Evolutionary conservation across 1,284 basidiomycete genomes (phyloP).

Genomic region (Malassezia arunalokei): DNA sequence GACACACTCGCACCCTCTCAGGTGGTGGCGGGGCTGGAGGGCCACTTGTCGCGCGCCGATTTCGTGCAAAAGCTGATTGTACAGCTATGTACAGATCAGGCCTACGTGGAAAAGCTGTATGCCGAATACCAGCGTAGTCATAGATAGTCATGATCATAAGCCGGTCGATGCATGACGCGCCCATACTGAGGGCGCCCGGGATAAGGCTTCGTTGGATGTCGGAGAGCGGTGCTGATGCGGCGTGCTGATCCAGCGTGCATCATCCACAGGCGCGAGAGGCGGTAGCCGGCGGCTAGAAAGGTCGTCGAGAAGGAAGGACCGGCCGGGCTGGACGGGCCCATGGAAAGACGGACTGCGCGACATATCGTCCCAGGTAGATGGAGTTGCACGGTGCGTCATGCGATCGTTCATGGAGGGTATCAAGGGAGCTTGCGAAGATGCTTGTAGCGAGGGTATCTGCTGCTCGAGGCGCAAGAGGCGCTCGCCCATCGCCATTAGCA

Average conservation of each 20-base stretch:
- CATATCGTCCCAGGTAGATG: background rate
- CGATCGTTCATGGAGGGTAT: background rate
- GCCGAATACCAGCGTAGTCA: background rate
- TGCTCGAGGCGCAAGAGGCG: constrained; percentile 15
- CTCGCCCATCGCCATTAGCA: constrained; percentile 18
- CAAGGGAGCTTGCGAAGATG: background rate
- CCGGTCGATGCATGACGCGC: too few species aligned
- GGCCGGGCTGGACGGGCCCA: too few species aligned
- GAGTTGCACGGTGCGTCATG: background rate
- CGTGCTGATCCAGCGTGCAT: too few species aligned
- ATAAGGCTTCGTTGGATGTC: background rate
- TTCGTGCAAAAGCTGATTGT: constrained; percentile 10
- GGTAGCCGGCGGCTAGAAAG: too few species aligned
- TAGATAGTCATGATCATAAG: background rate
- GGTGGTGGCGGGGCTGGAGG: constrained; percentile 19
- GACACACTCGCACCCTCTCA: constrained; percentile 9
- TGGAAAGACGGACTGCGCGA: too few species aligned
- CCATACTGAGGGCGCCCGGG: background rate
- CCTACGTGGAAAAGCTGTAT: constrained; percentile 32
- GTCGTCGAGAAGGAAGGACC: too few species aligned
- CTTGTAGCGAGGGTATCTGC: background rate
- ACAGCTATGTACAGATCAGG: constrained; percentile 21
- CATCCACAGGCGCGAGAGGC: too few species aligned
- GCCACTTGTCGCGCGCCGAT: constrained; percentile 1
- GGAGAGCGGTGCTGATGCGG: too few species aligned